phyloP scores from a whole-genome alignment of 371 early-diverging fungal species.

The Globomyces sp. region DNA sequence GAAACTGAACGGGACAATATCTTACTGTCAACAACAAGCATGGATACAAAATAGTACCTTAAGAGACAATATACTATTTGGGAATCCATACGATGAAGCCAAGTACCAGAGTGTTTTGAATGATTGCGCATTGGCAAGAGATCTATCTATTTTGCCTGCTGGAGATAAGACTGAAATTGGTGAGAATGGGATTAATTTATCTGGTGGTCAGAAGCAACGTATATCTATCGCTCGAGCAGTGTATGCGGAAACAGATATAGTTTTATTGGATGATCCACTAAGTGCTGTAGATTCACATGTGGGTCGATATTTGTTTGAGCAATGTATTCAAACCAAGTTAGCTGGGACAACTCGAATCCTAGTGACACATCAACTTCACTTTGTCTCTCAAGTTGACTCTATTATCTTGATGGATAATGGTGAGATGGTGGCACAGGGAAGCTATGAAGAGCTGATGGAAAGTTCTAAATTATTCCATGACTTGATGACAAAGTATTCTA shows the following conservation, averaged over 20 bases:
- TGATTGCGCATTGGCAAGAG: constrained; percentile 39
- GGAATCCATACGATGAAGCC: constrained; percentile 61
- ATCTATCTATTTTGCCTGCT: constrained; percentile 35
- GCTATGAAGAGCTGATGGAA: constrained; percentile 32
- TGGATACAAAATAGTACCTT: constrained; percentile 82
- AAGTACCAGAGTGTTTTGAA: constrained; percentile 55
- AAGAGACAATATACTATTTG: constrained; percentile 80
- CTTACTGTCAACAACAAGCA: constrained; percentile 76
- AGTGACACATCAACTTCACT: constrained; percentile 60
- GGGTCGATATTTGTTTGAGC: constrained; percentile 35
- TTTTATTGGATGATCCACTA: constrained; percentile 47
- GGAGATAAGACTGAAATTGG: constrained; percentile 30
- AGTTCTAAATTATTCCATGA: constrained; percentile 23
- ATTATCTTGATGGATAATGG: constrained; percentile 38
- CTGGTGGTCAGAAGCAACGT: constrained; percentile 61
- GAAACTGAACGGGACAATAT: constrained; percentile 43
- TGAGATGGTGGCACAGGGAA: constrained; percentile 33
- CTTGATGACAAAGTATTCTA: constrained; percentile 11
- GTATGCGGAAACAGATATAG: constrained; percentile 49
- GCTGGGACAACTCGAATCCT: constrained; percentile 57
- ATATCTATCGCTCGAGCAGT: constrained; percentile 22
- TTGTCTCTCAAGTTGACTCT: constrained; percentile 25
- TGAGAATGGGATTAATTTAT: constrained; percentile 50
- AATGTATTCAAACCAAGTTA: constrained; percentile 26
- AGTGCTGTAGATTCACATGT: constrained; percentile 16